Percentiles rank a stretch among this genome's conserved stretches.
phyloP scores from a whole-genome alignment of 306 rosid genomes.

The Vigna reflexopilosa region DNA sequence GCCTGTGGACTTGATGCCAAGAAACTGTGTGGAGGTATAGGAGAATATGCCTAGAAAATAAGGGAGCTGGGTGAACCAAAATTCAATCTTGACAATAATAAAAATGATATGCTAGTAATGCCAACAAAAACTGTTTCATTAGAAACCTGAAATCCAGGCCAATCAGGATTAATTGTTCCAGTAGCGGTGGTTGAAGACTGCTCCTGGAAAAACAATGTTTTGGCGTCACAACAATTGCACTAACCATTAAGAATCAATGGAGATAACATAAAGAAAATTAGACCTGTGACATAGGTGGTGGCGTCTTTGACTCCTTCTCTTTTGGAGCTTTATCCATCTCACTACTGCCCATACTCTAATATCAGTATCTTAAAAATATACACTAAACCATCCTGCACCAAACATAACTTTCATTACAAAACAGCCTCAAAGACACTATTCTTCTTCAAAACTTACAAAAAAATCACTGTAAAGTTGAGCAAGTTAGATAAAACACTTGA shows the following conservation, averaged over 20 bases:
- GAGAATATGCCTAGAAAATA: slow-evolving; percentile 83
- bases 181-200: slow-evolving; percentile 70
- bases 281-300: slow-evolving; percentile 81
- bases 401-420: slow-evolving; percentile 50
- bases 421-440: slow-evolving; percentile 26
- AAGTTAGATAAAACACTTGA: slow-evolving; percentile 32
- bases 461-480: slow-evolving; percentile 5
- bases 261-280: slow-evolving; percentile 38
- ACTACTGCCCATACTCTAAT: slow-evolving; percentile 73
- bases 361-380: slow-evolving; percentile 43
- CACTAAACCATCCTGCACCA: slow-evolving; percentile 65
- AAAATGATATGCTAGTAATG: slow-evolving; percentile 33
- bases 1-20: slow-evolving; percentile 95
- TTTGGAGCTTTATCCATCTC: slow-evolving; percentile 82
- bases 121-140: slow-evolving; percentile 33
- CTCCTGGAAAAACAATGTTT: slow-evolving; percentile 63
- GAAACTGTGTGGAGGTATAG: slow-evolving; percentile 92
- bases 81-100: slow-evolving; percentile 44
- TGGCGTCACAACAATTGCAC: slow-evolving; percentile 15
- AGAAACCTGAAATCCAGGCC: slow-evolving; percentile 91
- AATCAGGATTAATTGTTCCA: slow-evolving; percentile 83
- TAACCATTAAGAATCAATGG: slow-evolving; percentile 11
- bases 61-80: slow-evolving; percentile 37
- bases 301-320: slow-evolving; percentile 80
- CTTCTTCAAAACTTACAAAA: slow-evolving; percentile 16